A percentile compares a stretch with the other conserved stretches of the same genome.
Conservation (phyloP, 2,329 filamentous ascomycete species). For the Ophiostoma novo-ulmi region DNA sequence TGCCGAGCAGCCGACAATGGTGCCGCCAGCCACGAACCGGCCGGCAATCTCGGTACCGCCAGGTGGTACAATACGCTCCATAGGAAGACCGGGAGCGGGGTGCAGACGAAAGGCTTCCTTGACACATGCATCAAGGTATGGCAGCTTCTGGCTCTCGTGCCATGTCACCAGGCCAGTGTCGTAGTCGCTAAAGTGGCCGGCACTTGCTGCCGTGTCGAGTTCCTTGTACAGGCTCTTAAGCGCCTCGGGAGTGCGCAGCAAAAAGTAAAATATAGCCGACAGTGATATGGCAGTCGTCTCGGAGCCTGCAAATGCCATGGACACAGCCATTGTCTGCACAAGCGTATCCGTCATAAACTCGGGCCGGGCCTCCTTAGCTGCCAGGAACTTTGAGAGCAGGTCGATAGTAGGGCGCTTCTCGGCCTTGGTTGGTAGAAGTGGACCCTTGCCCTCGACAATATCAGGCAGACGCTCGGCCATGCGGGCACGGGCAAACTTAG, state of each 20-base stretch:
- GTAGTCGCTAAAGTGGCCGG: conserved; percentile 47
- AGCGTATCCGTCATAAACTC: conserved; percentile 66
- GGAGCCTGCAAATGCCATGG: conserved; percentile 67
- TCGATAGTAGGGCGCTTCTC: conserved; percentile 47
- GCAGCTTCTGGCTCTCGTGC: conserved; percentile 62
- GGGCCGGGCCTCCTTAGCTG: conserved; percentile 60
- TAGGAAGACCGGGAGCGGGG: conserved; percentile 64
- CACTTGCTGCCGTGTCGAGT: conserved; percentile 53
- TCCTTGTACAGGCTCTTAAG: conserved; percentile 56
- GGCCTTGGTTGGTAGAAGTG: conserved; percentile 38
- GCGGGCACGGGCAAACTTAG: conserved; percentile 63
- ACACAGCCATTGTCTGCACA: conserved; percentile 66
- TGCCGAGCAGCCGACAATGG: conserved; percentile 67
- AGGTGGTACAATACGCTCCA: conserved; percentile 67
- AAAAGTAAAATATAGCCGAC: conserved; percentile 65
- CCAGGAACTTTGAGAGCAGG: conserved; percentile 66
- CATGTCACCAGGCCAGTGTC: conserved; percentile 62
- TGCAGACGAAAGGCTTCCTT: conserved; percentile 75
- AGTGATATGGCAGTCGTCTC: conserved; percentile 77
- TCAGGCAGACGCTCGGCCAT: conserved; percentile 60
- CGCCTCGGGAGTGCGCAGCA: conserved; percentile 57
- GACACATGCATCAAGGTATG: conserved; percentile 71
- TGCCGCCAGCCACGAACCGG: conserved; percentile 59
- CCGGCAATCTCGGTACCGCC: conserved; percentile 60
- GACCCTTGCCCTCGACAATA: conserved; percentile 32